These are phyloP conservation scores for Eragrostis nindensis DNA, from an alignment of 176 grass and related monocot genomes.

Conservation along the genomic window DNA sequence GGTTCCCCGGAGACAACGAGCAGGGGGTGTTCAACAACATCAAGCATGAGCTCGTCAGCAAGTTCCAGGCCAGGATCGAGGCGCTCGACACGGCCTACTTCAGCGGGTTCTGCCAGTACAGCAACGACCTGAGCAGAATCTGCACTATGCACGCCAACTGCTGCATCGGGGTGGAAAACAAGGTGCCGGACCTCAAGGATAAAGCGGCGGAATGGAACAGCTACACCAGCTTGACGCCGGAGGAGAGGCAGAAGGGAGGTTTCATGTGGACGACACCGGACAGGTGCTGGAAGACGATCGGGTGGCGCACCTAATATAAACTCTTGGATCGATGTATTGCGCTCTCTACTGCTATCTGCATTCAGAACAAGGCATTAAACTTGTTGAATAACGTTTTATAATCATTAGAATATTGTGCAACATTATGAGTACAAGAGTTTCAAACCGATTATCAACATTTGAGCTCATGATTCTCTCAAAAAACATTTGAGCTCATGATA, in stretches of 20 bases:
- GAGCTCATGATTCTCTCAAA: too few relatives aligned
- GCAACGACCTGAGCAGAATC: constrained; percentile 21
- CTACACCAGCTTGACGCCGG: constrained; percentile 13
- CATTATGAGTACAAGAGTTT: too few relatives aligned
- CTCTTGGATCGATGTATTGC: background rate
- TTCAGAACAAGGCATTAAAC: too few relatives aligned
- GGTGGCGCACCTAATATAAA: background rate
- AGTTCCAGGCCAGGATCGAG: constrained; percentile 31
- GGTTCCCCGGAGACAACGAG: constrained; percentile 36
- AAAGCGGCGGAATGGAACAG: constrained; percentile 51
- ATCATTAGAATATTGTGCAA: too few relatives aligned
- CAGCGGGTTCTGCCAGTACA: constrained; percentile 51
- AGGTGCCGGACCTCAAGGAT: constrained; percentile 52
- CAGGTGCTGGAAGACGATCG: constrained; percentile 26
- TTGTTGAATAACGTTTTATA: too few relatives aligned
- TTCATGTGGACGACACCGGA: constrained; percentile 19
- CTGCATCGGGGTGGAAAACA: constrained; percentile 45
- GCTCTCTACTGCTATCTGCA: too few relatives aligned
- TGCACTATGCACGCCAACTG: constrained; percentile 73
- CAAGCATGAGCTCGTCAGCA: constrained; percentile 34
- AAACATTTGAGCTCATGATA: too few relatives aligned
- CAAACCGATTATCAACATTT: too few relatives aligned
- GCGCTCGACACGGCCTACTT: constrained; percentile 44
- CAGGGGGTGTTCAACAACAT: constrained; percentile 56
- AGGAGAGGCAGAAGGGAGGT: background rate